These are phyloP conservation scores for Echites panduratus DNA, from an alignment of 257 asterid genomes.

Conservation along the genomic window DNA sequence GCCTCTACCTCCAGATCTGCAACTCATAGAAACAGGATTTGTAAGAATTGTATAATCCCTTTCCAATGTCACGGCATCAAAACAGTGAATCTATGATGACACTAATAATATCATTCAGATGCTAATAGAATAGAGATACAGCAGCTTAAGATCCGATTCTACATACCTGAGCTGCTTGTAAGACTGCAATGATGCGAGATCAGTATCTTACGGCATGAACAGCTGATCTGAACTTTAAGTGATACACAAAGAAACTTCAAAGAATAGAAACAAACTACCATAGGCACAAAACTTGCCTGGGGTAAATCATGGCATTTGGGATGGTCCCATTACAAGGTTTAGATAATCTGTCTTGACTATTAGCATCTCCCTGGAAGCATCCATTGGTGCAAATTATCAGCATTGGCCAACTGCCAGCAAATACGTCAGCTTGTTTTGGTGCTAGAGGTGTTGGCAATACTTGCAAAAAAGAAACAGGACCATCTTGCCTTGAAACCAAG, in stretches of 20 bases:
- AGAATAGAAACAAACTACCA: constrained; percentile 89
- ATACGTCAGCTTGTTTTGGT: constrained; percentile 48
- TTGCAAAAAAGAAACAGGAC: constrained; percentile 86
- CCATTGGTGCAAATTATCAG: constrained; percentile 74
- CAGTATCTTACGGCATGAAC: constrained; percentile 84
- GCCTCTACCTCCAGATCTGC: constrained; percentile 55
- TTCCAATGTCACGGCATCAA: constrained; percentile 72
- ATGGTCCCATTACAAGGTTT: constrained; percentile 37
- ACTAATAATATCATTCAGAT: constrained; percentile 7
- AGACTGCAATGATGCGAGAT: constrained; percentile 68
- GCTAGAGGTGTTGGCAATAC: constrained; percentile 51
- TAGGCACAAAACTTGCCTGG: constrained; percentile 45
- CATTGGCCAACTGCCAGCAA: constrained; percentile 67
- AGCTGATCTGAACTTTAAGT: constrained; percentile 67
- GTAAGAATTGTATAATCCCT: constrained; percentile 69
- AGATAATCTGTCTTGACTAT: constrained; percentile 36
- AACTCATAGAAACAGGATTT: constrained; percentile 61
- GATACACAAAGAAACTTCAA: constrained; percentile 67
- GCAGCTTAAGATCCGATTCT: constrained; percentile 5
- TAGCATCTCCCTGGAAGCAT: constrained; percentile 57
- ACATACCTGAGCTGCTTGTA: constrained; percentile 84
- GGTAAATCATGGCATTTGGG: constrained; percentile 40
- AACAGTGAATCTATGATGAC: constrained; percentile 62
- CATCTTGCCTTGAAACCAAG: constrained; percentile 81
- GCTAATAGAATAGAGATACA: constrained; percentile 1